Evolutionary conservation across 805 yeast species (phyloP).

Genomic region (Suhomyces canberraensis): DNA sequence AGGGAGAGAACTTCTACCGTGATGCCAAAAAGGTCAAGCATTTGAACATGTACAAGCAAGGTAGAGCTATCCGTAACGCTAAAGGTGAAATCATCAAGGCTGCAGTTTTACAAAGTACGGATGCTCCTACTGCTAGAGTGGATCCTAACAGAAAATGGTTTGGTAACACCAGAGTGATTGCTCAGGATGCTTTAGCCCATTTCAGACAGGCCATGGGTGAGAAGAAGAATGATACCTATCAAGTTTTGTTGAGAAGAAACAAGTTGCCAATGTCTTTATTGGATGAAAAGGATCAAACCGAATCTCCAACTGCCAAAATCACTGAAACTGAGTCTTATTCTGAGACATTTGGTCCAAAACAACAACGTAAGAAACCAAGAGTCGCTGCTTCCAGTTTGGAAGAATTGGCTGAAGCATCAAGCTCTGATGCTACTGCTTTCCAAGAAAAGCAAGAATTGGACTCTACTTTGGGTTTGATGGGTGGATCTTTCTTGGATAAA

Average conservation of each 20-base stretch:
- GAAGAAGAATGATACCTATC: conserved; percentile 75
- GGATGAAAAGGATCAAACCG: conserved; percentile 78
- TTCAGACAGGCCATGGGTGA: conserved; percentile 93
- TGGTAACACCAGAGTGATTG: conserved; percentile 94
- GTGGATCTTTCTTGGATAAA: conserved; percentile 52
- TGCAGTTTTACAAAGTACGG: conserved; percentile 83
- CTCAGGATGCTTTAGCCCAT: conserved; percentile 93
- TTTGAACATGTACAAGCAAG: conserved; percentile 89
- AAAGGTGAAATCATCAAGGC: conserved; percentile 84
- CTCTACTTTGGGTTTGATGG: conserved; percentile 78
- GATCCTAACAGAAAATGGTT: conserved; percentile 98
- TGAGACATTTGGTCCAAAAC: conserved; percentile 88
- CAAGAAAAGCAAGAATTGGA: conserved; percentile 76
- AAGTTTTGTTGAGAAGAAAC: conserved; percentile 82
- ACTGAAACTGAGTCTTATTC: conserved; percentile 84
- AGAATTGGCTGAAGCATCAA: conserved; percentile 65
- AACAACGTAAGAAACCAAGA: conserved; percentile 89
- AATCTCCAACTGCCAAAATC: conserved; percentile 75
- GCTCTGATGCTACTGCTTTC: conserved; percentile 52
- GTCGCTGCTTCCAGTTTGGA: conserved; percentile 73
- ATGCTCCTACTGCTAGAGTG: conserved; percentile 86
- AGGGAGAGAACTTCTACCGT: conserved; percentile 94
- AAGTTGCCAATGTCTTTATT: conserved; percentile 93
- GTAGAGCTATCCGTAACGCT: conserved; percentile 82
- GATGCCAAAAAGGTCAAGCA: conserved; percentile 91